phyloP scores from a whole-genome alignment of 1,139 yeast species.

The Petasospora rhodanensis region DNA sequence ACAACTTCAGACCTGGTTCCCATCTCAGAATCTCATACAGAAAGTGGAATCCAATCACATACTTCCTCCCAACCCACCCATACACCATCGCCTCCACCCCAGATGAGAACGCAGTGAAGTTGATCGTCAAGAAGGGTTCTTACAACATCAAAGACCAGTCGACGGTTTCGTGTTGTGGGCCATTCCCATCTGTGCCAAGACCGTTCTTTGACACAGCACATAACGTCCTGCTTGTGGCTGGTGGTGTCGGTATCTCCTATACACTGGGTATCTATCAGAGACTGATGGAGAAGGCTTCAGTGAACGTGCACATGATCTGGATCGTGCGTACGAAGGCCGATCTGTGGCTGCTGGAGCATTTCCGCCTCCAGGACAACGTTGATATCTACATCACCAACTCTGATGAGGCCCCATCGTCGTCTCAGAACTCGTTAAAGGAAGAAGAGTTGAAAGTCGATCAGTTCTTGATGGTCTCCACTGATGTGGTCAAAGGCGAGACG shows the following conservation, averaged over 20 bases:
- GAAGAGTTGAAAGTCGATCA: slow-evolving; percentile 20
- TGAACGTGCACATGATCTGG: slow-evolving; percentile 76
- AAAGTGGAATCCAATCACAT: slow-evolving; percentile 31
- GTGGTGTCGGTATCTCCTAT: slow-evolving; percentile 83
- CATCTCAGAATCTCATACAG: slow-evolving; percentile 41
- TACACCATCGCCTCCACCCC: slow-evolving; percentile 77
- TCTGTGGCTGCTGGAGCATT: slow-evolving; percentile 56
- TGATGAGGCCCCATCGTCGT: slow-evolving; percentile 14
- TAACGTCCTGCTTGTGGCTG: slow-evolving; percentile 60
- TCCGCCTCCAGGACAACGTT: slow-evolving; percentile 53
- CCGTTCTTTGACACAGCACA: slow-evolving; percentile 38
- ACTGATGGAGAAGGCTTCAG: slow-evolving; percentile 22
- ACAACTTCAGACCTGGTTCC: slow-evolving; percentile 36
- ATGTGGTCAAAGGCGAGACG: slow-evolving; percentile 22
- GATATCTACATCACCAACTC: slow-evolving; percentile 74
- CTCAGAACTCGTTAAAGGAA: slow-evolving; percentile 12
- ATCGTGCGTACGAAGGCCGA: slow-evolving; percentile 78
- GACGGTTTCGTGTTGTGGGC: slow-evolving; percentile 64
- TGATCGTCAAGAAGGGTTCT: slow-evolving; percentile 53
- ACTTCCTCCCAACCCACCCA: slow-evolving; percentile 67
- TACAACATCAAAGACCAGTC: slow-evolving; percentile 47
- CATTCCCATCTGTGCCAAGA: slow-evolving; percentile 54
- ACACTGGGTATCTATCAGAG: slow-evolving; percentile 33
- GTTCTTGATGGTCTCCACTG: slow-evolving; percentile 19
- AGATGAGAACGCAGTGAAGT: slow-evolving; percentile 35